Conservation (phyloP, 2,329 filamentous ascomycete species). For the Colletotrichum chrysophilum region DNA sequence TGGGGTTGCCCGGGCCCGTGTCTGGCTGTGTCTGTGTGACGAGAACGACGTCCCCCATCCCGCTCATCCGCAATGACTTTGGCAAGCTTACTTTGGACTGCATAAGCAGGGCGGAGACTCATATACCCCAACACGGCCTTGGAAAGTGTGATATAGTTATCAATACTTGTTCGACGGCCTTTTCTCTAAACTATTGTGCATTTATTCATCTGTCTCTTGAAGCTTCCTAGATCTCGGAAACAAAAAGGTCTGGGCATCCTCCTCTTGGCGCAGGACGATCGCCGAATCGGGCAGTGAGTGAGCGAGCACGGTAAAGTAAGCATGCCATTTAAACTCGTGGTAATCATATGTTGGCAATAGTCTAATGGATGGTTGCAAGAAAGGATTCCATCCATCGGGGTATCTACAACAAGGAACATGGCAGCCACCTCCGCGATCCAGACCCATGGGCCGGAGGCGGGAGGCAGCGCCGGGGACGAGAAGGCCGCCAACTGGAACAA, state of each 20-base stretch:
- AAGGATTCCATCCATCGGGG: background rate
- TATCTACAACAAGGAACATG: background rate
- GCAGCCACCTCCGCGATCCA: constrained; percentile 8
- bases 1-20: constrained; percentile 6
- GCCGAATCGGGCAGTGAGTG: background rate
- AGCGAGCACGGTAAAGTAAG: background rate
- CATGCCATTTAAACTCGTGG: background rate
- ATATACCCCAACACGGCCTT: background rate
- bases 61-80: background rate
- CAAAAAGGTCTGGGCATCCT: background rate
- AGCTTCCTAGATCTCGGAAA: background rate
- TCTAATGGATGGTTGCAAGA: background rate
- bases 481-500: constrained; percentile 31
- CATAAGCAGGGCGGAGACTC: background rate
- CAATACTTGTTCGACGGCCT: no score
- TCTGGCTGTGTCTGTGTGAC: background rate
- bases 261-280: background rate
- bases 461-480: constrained; percentile 25
- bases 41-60: background rate
- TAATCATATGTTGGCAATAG: background rate
- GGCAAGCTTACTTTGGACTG: background rate
- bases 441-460: constrained; percentile 15
- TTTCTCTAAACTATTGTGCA: background rate
- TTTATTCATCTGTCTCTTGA: background rate
- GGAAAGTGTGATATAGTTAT: background rate